Evolutionary conservation across 2,329 filamentous ascomycete species (phyloP).

Genomic region (Aspergillus quadricinctus): DNA sequence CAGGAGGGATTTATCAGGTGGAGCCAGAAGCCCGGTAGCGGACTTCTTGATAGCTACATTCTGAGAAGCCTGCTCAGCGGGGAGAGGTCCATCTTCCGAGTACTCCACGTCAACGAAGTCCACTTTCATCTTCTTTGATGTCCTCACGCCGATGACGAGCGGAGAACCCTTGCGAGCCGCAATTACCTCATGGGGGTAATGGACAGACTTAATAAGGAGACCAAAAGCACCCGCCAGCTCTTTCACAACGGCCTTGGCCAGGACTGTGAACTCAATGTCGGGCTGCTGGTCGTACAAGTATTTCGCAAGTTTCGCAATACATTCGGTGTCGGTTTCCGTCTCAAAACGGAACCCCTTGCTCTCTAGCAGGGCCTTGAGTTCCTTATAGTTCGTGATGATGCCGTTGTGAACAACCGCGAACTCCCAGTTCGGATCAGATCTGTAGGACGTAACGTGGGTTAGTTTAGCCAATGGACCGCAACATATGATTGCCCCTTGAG

Average conservation of each 20-base stretch:
- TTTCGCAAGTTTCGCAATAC: conserved; percentile 97
- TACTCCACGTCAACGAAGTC: conserved; percentile 99
- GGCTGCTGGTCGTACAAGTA: conserved; percentile 96
- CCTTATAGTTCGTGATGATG: conserved; percentile 99
- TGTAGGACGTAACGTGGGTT: conserved; percentile 32
- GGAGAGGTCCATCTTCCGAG: conserved; percentile 79
- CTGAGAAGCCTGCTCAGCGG: conserved; percentile 91
- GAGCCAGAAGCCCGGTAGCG: conserved; percentile 69
- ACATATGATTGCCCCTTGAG: not conserved
- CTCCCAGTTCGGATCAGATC: conserved; percentile 92
- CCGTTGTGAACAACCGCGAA: conserved; percentile 98
- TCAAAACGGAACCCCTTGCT: conserved; percentile 98
- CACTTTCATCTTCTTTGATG: conserved; percentile 98
- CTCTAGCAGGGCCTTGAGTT: conserved; percentile 87
- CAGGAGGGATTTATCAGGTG: conserved; percentile 94
- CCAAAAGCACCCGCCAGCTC: conserved; percentile 98
- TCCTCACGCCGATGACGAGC: conserved; percentile 94
- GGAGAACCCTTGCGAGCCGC: conserved; percentile 98
- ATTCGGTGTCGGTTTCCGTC: conserved; percentile 98
- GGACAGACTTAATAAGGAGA: conserved; percentile 94
- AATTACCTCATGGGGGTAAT: conserved; percentile 97
- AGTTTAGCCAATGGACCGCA: not conserved
- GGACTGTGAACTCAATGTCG: conserved; percentile 89
- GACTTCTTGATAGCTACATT: conserved; percentile 95
- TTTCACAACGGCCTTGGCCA: conserved; percentile 96